Percentiles rank a stretch among this genome's conserved stretches.
These are phyloP conservation scores for Pythium rhizo-oryzae DNA, from an alignment of 352 stramenopile species.

Conservation along the genomic window DNA sequence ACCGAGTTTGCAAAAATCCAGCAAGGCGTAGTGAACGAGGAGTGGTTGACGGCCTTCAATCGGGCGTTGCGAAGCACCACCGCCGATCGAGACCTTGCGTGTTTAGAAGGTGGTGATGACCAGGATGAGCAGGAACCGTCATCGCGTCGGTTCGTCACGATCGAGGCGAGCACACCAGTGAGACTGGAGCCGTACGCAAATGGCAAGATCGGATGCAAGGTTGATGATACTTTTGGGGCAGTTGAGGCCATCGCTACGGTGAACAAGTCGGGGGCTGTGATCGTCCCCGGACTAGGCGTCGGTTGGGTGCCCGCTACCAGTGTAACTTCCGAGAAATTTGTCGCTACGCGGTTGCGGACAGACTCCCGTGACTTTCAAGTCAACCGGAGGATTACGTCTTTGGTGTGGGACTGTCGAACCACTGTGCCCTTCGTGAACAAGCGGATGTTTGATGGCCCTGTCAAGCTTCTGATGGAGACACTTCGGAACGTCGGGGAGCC, in stretches of 20 bases:
- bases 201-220: neutral
- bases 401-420: neutral
- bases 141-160: neutral
- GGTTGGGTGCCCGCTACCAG: neutral
- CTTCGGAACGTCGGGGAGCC: neutral
- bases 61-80: conserved; percentile 5
- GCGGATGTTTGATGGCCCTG: neutral
- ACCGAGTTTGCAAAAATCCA: neutral
- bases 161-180: neutral
- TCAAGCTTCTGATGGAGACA: neutral
- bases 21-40: too few relatives aligned
- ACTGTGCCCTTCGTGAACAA: too few relatives aligned
- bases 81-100: neutral
- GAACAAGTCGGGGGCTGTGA: neutral
- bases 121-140: too few relatives aligned
- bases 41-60: conserved; percentile 10
- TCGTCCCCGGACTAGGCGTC: neutral
- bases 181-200: neutral
- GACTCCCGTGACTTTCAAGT: neutral
- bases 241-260: neutral
- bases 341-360: neutral
- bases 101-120: neutral
- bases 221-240: neutral
- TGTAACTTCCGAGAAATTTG: neutral
- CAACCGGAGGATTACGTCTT: neutral